A percentile compares a stretch with the other conserved stretches of the same genome.
phyloP scores from a whole-genome alignment of 2,329 filamentous ascomycete species.

The Fusarium sp. region DNA sequence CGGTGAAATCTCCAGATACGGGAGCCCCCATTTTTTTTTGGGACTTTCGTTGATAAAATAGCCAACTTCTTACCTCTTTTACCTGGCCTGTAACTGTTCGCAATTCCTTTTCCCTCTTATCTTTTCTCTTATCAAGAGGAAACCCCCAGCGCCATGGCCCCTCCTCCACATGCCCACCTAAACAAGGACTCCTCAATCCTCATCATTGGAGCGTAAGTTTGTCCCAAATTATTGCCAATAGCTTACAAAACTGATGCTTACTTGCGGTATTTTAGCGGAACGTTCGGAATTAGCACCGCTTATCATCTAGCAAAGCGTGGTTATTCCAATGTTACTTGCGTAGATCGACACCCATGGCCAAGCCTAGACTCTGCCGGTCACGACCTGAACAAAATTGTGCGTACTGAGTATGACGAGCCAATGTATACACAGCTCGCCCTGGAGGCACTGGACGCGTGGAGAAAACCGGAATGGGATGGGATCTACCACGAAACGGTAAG shows the following conservation, averaged over 20 bases:
- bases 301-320: conserved; percentile 27
- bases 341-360: conserved; percentile 39
- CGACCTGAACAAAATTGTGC: conserved; percentile 40
- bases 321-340: conserved; percentile 34
- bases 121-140: accelerated
- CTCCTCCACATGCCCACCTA: accelerated
- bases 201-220: conserved; percentile 11
- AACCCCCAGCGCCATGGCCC: neutral
- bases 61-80: neutral
- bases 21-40: neutral
- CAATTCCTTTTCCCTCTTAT: neutral
- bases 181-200: conserved; percentile 16
- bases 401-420: conserved; percentile 23
- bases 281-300: conserved; percentile 19
- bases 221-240: neutral
- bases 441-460: conserved; percentile 9
- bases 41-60: neutral
- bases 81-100: too few relatives aligned
- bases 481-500: neutral
- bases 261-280: neutral
- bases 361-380: conserved; percentile 40
- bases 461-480: neutral
- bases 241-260: neutral
- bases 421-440: conserved; percentile 3
- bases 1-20: too few relatives aligned